These are phyloP conservation scores for Solanum neorickii DNA, from an alignment of 257 asterid species.

Conservation along the genomic window DNA sequence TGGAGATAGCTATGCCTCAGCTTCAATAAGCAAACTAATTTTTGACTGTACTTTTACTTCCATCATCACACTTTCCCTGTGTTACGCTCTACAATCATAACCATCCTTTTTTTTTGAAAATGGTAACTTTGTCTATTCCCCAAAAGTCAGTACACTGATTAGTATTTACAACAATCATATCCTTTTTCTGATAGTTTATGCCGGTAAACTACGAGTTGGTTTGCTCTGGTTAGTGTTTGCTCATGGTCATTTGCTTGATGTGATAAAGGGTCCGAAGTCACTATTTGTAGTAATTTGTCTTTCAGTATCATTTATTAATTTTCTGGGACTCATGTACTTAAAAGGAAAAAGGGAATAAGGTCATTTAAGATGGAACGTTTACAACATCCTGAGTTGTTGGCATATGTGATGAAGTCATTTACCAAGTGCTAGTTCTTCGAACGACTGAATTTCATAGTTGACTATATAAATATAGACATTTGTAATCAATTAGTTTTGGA, in stretches of 20 bases:
- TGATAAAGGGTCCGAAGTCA: neutral
- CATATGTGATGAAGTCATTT: neutral
- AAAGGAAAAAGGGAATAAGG: neutral
- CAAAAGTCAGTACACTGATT: no score
- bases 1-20: neutral
- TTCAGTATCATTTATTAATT: neutral
- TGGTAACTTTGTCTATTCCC: no score
- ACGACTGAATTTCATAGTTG: neutral
- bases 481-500: neutral
- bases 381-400: neutral
- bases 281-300: neutral
- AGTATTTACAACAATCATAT: neutral
- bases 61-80: neutral
- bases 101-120: neutral
- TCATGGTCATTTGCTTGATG: neutral
- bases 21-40: neutral
- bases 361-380: neutral
- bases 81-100: neutral
- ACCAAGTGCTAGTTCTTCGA: neutral
- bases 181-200: no score
- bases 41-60: neutral
- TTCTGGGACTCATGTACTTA: neutral
- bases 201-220: no score
- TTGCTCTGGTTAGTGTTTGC: no score
- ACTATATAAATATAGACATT: neutral